A percentile compares a stretch with the other conserved stretches of the same genome.
phyloP scores from a whole-genome alignment of 2,329 filamentous ascomycete species.

The Pseudogymnoascus sp. region DNA sequence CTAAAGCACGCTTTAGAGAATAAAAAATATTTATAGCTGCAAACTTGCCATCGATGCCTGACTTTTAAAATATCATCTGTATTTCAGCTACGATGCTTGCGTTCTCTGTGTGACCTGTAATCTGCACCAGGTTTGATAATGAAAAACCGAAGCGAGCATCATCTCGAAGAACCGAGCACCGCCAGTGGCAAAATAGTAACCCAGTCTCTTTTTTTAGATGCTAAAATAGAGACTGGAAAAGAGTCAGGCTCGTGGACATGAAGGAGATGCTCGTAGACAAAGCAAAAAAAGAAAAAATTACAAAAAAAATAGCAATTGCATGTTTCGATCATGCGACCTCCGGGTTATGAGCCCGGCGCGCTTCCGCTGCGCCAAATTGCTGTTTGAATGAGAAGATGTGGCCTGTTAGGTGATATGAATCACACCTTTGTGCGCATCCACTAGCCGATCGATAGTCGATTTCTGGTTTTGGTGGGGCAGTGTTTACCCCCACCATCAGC shows the following conservation, averaged over 20 bases:
- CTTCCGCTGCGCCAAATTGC: constrained; percentile 17
- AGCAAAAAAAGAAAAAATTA: background rate
- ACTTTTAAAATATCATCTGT: background rate
- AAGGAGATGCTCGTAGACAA: background rate
- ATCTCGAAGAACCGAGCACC: background rate
- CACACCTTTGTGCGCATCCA: background rate
- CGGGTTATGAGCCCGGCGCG: constrained; percentile 18
- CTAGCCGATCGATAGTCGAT: background rate
- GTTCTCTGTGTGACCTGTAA: too few species aligned
- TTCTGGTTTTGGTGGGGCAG: background rate
- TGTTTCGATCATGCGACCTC: constrained; percentile 16
- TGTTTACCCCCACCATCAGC: constrained; percentile 7
- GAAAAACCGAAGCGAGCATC: background rate
- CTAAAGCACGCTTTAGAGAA: background rate
- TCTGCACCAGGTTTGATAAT: background rate
- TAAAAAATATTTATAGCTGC: background rate
- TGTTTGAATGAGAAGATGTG: constrained; percentile 2
- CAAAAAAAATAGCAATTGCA: constrained; percentile 11
- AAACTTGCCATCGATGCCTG: background rate
- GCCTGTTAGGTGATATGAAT: background rate
- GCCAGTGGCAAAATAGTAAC: background rate
- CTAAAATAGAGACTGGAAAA: background rate
- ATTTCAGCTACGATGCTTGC: background rate
- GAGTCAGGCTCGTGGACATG: background rate
- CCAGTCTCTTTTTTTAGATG: background rate